Conservation (phyloP, 768 basidiomycete species). For the Mycena capillaripes region DNA sequence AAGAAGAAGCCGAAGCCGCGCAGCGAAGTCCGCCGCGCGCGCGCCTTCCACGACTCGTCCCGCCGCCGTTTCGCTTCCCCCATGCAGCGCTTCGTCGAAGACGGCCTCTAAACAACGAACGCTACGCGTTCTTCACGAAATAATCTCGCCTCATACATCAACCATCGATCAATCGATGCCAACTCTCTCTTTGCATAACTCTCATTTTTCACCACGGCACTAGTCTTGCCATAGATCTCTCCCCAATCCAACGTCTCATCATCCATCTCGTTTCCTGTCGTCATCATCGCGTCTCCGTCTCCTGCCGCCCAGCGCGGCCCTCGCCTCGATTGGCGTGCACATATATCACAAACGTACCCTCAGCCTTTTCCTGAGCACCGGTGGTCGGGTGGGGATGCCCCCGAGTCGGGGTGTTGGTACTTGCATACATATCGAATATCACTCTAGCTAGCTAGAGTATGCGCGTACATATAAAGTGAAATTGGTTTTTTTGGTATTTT, state of each 20-base stretch:
- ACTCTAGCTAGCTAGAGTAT: constrained; percentile 30
- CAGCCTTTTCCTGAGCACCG: constrained; percentile 20
- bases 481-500: not conserved
- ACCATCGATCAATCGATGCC: constrained; percentile 23
- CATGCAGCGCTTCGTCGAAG: constrained; percentile 9
- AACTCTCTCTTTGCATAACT: constrained; percentile 21
- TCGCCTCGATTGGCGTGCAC: constrained; percentile 23
- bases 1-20: constrained; percentile 20
- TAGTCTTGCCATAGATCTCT: constrained; percentile 19
- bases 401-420: constrained; percentile 26
- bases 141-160: constrained; percentile 8
- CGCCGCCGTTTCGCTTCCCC: constrained; percentile 24
- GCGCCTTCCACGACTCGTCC: constrained; percentile 23
- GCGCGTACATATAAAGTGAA: not conserved
- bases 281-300: not conserved
- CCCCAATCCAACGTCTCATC: not conserved
- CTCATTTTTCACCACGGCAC: constrained; percentile 34
- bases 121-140: not conserved
- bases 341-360: not conserved
- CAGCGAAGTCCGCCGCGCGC: constrained; percentile 11
- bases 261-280: constrained; percentile 5
- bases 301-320: constrained; percentile 34
- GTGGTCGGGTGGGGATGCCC: constrained; percentile 27
- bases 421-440: not conserved
- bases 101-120: constrained; percentile 16